Conservation (phyloP, 192 early-diverging fungal species). For the Diversispora epigaea region DNA sequence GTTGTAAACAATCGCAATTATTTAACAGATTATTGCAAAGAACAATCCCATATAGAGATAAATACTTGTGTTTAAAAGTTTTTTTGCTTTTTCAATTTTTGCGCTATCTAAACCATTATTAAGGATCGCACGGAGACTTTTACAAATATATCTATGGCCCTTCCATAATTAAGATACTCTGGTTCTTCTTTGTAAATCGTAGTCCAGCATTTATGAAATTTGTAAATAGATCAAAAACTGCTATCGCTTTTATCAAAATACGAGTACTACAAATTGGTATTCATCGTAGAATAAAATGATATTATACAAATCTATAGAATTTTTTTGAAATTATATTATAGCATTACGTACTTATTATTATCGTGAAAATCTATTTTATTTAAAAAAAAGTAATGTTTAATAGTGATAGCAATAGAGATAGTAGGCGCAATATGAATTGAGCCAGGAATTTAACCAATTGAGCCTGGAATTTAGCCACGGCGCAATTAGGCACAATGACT, state of each 20-base stretch:
- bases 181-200: neutral
- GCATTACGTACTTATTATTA: too few species aligned
- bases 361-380: too few species aligned
- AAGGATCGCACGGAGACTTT: neutral
- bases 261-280: neutral
- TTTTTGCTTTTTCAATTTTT: neutral
- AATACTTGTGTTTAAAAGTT: slow-evolving; percentile 3
- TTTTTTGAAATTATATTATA: too few species aligned
- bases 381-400: too few species aligned
- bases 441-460: too few species aligned
- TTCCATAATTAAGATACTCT: neutral
- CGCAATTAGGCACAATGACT: too few species aligned
- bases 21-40: slow-evolving; percentile 2
- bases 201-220: neutral
- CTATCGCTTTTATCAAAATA: neutral
- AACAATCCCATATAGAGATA: neutral
- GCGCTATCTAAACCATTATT: neutral
- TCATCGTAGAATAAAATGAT: too few species aligned
- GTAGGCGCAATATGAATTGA: too few species aligned
- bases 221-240: neutral
- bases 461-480: too few species aligned
- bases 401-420: too few species aligned
- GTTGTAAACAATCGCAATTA: slow-evolving; percentile 7
- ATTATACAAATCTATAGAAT: too few species aligned
- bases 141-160: neutral